phyloP scores from a whole-genome alignment of 192 early-diverging fungal species.

The Rhizophlyctis rosea region DNA sequence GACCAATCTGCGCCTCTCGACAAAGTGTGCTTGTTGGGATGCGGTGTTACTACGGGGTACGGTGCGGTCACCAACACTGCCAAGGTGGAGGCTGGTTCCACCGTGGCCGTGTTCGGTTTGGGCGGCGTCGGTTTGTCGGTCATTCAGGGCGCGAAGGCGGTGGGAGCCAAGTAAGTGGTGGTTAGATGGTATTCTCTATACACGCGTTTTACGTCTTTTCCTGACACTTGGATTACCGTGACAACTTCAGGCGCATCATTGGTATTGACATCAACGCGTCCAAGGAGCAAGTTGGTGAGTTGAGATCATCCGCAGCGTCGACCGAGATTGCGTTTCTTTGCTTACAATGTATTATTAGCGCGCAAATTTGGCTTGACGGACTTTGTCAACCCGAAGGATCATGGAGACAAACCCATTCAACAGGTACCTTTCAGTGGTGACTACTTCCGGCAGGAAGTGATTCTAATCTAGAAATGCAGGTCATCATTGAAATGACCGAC shows the following conservation, averaged over 20 bases:
- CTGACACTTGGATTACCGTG: too few relatives aligned
- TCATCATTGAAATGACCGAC: conserved; percentile 87
- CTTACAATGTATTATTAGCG: conserved; percentile 22
- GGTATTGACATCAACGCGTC: conserved; percentile 85
- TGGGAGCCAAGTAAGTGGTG: conserved; percentile 26
- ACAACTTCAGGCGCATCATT: conserved; percentile 73
- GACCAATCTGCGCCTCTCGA: conserved; percentile 73
- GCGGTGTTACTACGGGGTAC: conserved; percentile 95
- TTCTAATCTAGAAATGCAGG: too few relatives aligned
- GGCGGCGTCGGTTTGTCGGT: conserved; percentile 92
- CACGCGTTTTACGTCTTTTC: too few relatives aligned
- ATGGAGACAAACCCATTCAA: conserved; percentile 72
- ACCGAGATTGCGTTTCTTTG: neutral
- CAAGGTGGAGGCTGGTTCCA: conserved; percentile 72
- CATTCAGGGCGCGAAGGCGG: conserved; percentile 72
- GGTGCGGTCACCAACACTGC: conserved; percentile 93
- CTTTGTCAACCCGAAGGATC: conserved; percentile 84
- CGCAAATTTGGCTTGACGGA: conserved; percentile 84
- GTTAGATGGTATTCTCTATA: too few relatives aligned
- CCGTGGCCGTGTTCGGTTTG: conserved; percentile 89
- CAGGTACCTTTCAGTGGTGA: too few relatives aligned
- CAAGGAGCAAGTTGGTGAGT: conserved; percentile 75
- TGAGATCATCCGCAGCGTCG: neutral
- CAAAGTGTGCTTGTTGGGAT: conserved; percentile 88
- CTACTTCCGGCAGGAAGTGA: too few relatives aligned